These are phyloP conservation scores for Spathaspora jeffriesii DNA, from an alignment of 1,139 yeast genomes.

Conservation along the genomic window DNA sequence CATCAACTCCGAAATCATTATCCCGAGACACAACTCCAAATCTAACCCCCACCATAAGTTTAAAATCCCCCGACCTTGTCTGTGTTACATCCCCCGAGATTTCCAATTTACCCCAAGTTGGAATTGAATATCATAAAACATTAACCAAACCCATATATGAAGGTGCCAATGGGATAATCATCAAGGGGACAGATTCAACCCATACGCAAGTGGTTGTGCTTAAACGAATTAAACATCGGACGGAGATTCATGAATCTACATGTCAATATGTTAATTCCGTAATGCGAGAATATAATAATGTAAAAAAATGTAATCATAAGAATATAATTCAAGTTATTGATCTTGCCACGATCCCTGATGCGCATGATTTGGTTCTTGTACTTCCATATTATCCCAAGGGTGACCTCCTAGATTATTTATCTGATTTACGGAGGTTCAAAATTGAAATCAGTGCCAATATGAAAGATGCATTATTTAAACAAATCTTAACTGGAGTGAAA, in stretches of 20 bases:
- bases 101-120: constrained; percentile 12
- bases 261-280: constrained; percentile 20
- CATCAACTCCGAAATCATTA: not conserved
- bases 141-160: constrained; percentile 37
- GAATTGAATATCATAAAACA: constrained; percentile 22
- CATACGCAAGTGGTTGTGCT: constrained; percentile 24
- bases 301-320: constrained; percentile 27
- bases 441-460: constrained; percentile 29
- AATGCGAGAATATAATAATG: constrained; percentile 28
- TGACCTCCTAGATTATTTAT: constrained; percentile 45
- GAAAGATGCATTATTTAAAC: constrained; percentile 49
- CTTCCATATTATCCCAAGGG: constrained; percentile 48
- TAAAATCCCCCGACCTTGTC: not conserved
- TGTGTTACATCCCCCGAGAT: not conserved
- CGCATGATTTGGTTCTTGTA: constrained; percentile 26
- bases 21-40: not conserved
- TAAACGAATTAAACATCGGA: constrained; percentile 29
- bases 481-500: constrained; percentile 45
- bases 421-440: constrained; percentile 34
- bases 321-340: constrained; percentile 32
- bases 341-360: constrained; percentile 17
- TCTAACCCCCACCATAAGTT: too few species aligned
- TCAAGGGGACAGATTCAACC: constrained; percentile 27
- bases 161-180: constrained; percentile 45
- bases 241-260: constrained; percentile 12